These are phyloP conservation scores for Echinosophora koreensis DNA, from an alignment of 306 rosid species.

Conservation along the genomic window DNA sequence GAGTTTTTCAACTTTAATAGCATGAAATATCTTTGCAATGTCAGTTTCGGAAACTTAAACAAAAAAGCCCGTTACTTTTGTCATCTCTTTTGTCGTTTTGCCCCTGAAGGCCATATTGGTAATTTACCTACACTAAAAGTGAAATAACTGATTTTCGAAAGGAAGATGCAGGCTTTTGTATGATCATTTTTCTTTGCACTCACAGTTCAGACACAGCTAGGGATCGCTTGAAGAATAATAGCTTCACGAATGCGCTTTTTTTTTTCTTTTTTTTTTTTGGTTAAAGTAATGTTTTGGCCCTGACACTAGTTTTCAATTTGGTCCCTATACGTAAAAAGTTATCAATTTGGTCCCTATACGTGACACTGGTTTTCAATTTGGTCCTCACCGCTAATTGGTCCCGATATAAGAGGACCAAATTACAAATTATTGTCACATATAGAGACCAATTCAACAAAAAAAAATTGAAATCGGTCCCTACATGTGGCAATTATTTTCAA, in stretches of 20 bases:
- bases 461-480: no score
- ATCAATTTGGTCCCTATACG: no score
- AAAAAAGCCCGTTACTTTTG: slow-evolving; percentile 12
- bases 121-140: slow-evolving; percentile 27
- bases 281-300: no score
- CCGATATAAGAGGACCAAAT: no score
- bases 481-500: no score
- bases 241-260: neutral
- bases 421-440: no score
- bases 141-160: slow-evolving; percentile 47
- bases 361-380: no score
- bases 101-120: slow-evolving; percentile 39
- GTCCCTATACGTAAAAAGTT: no score
- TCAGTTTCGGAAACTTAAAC: slow-evolving; percentile 44
- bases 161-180: slow-evolving; percentile 21
- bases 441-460: no score
- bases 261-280: no score
- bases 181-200: slow-evolving; percentile 39
- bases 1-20: slow-evolving; percentile 33
- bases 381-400: no score
- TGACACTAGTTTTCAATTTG: no score
- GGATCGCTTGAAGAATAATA: neutral
- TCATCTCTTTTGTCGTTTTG: slow-evolving; percentile 34
- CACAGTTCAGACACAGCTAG: slow-evolving; percentile 38
- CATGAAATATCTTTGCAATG: slow-evolving; percentile 37